Base-by-base conservation (phyloP, 192 early-diverging fungal species). In the Mortierella claussenii region DNA sequence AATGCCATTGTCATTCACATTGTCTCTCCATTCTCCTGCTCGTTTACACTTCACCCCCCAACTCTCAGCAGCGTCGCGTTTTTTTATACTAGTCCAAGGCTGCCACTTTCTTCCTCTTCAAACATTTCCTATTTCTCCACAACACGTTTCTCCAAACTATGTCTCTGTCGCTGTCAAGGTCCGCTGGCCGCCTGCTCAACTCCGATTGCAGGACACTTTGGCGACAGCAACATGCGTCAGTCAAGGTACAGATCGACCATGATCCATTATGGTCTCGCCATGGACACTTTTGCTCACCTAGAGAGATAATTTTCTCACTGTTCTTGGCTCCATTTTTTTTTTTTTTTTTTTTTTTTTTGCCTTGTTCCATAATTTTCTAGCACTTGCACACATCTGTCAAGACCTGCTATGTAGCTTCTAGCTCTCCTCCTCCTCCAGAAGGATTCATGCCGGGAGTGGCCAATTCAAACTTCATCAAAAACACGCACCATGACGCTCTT, bases 381-480 rank as follows among this genome's bases (percentile, higher is more conserved):
- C 68, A 56, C 67, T 56, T 81, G 15, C 80, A 81, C 60, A 66
- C 71, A 17, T 68, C 80, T 2, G 2, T 60, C 12, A 56, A 55
- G 52, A 70, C 11, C 49, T 51, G 57, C 20, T 59, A 69, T 52
- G 56, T 62, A 7, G 56, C 45, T 13, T 3, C 76, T 0, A 42
- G 17, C 20, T 30, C 80, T 26, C 84, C 86, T 12, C 86, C 86
- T 48, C 93, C 96, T 1, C 87, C 93, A 0, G 93, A 95, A 57
- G 94, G 95, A 1, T 89, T 92, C 60, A 76, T 89, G 71, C 86
- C 89, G 20, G 94, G 95, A 33, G 89, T 98, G 27, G 87, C 85
- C 11, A 82, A 87, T 53, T 95, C 94, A 26, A 88, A 89, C 63
- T 85, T 97, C 20, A 87, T 98, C 51, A 89, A 92, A 55, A 65